phyloP scores from a whole-genome alignment of 2,329 filamentous ascomycete species.

The Ceratocystis eucalypticola region DNA sequence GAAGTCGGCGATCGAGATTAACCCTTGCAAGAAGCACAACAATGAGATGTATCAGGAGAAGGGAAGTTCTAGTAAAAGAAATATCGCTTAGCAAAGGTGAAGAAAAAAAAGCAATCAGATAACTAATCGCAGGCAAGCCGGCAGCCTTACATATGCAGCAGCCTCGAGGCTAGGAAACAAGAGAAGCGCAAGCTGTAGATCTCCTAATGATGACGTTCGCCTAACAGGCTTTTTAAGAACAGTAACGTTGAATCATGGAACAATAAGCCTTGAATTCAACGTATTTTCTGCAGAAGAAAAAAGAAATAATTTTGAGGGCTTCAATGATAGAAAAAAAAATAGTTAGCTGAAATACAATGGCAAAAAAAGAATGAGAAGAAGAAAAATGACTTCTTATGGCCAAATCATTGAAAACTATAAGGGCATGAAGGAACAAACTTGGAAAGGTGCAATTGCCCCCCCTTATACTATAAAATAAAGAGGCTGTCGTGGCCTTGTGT shows the following conservation, averaged over 20 bases:
- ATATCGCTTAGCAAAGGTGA: not conserved
- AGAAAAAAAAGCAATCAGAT: not conserved
- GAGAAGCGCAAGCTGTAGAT: too few relatives aligned
- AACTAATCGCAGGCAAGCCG: not conserved
- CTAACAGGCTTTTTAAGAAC: too few relatives aligned
- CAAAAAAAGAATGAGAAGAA: not conserved
- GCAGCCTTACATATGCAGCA: too few relatives aligned
- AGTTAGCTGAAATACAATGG: not conserved
- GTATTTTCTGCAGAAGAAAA: not conserved
- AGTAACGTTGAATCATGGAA: too few relatives aligned
- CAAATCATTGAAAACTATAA: not conserved
- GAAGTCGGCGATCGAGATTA: not conserved
- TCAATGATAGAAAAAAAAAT: not conserved
- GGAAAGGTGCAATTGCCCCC: not conserved
- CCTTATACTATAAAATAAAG: not conserved
- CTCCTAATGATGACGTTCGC: too few relatives aligned
- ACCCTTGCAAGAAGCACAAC: not conserved
- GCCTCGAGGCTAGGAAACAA: too few relatives aligned
- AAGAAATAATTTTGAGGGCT: not conserved
- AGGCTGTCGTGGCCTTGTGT: constrained; percentile 1
- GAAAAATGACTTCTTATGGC: not conserved
- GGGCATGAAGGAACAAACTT: not conserved
- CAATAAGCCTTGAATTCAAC: too few relatives aligned
- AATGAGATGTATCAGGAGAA: not conserved
- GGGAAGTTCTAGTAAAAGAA: not conserved